Base-by-base conservation (phyloP, 805 yeast genomes). In the Metschnikowia baotianmanensis region DNA sequence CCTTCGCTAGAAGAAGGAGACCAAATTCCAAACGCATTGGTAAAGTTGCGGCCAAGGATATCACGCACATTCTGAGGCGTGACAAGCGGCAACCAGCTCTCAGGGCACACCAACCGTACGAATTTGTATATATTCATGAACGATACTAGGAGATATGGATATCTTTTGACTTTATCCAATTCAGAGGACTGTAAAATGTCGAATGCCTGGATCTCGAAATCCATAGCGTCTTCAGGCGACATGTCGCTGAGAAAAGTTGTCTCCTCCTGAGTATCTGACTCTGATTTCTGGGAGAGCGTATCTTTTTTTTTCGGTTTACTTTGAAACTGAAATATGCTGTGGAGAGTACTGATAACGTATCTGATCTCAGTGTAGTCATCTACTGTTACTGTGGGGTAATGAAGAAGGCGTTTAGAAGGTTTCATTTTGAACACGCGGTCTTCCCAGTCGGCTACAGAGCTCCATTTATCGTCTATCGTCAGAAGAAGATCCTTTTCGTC, bases 21-120 rank as follows among this genome's bases (percentile, higher is more conserved):
- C 84, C 86, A 80, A 17, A 80, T 77, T 1, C 87, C 87, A 58
- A 82, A 82, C 1, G 86, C 82, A 53, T 82, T 82, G 12, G 83
- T 82, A 36, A 79, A 73, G 48, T 81, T 83, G 28, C 72, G 62
- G 2, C 86, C 87, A 35, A 77, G 61, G 2, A 77, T 69, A 12
- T 62, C 59, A 33, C 85, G 62, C 13, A 80, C 57, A 4, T 46
- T 46, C 2, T 57, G 58, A 1, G 73, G 56, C 3, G 71, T 67
- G 11, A 80, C 54, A 12, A 54, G 46, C 1, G 55, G 57, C 26
- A 65, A 68, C 21, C 71, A 49, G 15, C 46, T 46, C 1, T 54
- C 51, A 0, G 75, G 74, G 10, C 73, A 52, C 6, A 69, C 51
- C 3, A 72, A 47, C 36, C 57, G 64, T 25, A 80, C 53, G 47